Evolutionary conservation across 2,329 filamentous ascomycete species (phyloP), one percentile per base, ranked within the genome.

Genomic region (Acrodontium crateriforme): DNA sequence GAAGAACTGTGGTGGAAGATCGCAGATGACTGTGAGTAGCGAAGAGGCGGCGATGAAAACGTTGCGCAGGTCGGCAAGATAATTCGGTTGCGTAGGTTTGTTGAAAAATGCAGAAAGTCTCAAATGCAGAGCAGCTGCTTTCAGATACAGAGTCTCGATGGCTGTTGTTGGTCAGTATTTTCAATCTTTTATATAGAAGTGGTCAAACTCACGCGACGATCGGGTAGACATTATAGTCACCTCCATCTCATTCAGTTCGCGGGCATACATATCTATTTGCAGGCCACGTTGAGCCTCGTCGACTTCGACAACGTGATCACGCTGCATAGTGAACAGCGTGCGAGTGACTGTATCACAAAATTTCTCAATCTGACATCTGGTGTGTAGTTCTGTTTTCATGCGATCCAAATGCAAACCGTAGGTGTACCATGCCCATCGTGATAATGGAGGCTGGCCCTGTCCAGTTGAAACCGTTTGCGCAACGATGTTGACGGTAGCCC

Each of bases 401-500:
- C 60, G 24, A 67, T 74, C 35, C 78, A 60, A 2, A 74, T 85
- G 69, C 71, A 84, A 53, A 78, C 80, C 54, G 78, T 85, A 25
- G 77, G 63, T 28, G 73, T 82, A 24, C 78, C 80, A 55, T 11
- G 51, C 50, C 50, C 51, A 54, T 14, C 52, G 28, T 9, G 46
- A 42, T 4, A 55, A 42, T 4, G 80, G 78, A 6, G 81, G 80
- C 48, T 85, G 80, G 5, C 80, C 80, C 44, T 84, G 82, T 12
- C 80, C 80, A 3, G 81, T 87, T n/a, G 78, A 79, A 23, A 85
- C 71, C 31, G 69, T 69, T 42, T 87, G 80, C 13, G 79, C 75
- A 18, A 85, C 80, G 38, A 87, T 78, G 47, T 89, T 89, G 59
- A 79, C 83, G 3, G 82, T 77, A 2, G 80, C 80, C 80, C 80